Conservation (phyloP, 768 basidiomycete genomes). For the Suillus decipiens region DNA sequence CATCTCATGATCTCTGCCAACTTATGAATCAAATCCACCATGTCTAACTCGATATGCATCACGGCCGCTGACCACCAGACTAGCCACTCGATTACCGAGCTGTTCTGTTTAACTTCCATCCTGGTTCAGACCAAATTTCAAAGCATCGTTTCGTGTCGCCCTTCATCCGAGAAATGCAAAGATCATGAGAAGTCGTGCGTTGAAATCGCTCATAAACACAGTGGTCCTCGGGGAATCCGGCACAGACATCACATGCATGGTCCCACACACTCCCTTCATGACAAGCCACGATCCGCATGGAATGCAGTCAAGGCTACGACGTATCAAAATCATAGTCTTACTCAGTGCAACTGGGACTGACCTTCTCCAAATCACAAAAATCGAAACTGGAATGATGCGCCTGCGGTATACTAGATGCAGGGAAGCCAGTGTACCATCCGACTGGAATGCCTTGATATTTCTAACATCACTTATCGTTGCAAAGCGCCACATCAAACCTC, state of each 20-base stretch:
- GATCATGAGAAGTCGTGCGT: background rate
- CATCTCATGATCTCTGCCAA: too few species aligned
- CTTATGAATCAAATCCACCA: background rate
- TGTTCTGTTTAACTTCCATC: slow-evolving; percentile 21
- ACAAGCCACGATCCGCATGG: background rate
- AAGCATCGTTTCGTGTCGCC: background rate
- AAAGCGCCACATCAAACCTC: slow-evolving; percentile 32
- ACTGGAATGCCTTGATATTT: background rate
- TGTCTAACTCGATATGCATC: slow-evolving; percentile 28
- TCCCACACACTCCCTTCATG: slow-evolving; percentile 12
- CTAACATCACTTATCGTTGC: background rate
- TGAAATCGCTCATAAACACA: background rate
- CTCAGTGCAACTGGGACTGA: slow-evolving; percentile 17
- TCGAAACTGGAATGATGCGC: slow-evolving; percentile 31
- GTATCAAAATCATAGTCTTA: slow-evolving; percentile 10
- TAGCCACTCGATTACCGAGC: slow-evolving; percentile 30
- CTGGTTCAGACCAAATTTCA: slow-evolving; percentile 22
- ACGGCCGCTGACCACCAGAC: slow-evolving; percentile 35
- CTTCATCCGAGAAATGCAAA: background rate
- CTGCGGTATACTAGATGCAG: slow-evolving; percentile 28
- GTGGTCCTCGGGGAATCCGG: background rate
- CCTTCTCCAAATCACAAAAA: slow-evolving; percentile 34
- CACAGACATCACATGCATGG: slow-evolving; percentile 10
- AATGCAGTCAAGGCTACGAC: background rate
- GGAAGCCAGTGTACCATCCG: slow-evolving; percentile 32